These are phyloP conservation scores for Xylaria bambusicola DNA, from an alignment of 495 filamentous ascomycete genomes.

Conservation along the genomic window DNA sequence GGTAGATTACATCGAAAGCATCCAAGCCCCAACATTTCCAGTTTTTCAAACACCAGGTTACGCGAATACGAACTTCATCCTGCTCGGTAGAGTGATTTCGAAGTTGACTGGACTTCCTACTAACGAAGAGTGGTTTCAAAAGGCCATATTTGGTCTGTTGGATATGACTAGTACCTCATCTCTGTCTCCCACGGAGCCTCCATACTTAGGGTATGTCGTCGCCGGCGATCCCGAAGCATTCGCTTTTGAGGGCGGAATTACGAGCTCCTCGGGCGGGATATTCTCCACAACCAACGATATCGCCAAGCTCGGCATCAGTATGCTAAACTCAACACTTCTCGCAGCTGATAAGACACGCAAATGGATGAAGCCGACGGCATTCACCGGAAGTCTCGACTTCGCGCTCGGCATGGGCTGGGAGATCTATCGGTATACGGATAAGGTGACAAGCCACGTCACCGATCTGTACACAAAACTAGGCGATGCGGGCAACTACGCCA, in stretches of 20 bases:
- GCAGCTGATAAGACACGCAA: constrained; percentile 39
- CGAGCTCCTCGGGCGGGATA: constrained; percentile 27
- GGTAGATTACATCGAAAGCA: constrained; percentile 24
- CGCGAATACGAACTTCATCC: constrained; percentile 34
- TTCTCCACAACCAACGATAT: constrained; percentile 30
- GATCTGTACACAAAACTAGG: constrained; percentile 49
- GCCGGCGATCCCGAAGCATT: constrained; percentile 16
- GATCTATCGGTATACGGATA: constrained; percentile 39
- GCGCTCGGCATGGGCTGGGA: constrained; percentile 36
- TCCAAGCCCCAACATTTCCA: constrained; percentile 29
- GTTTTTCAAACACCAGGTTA: constrained; percentile 37
- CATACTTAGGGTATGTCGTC: constrained; percentile 27
- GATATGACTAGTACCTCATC: constrained; percentile 30
- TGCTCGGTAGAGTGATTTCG: constrained; percentile 36
- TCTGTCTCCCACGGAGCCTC: constrained; percentile 23
- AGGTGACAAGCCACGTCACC: constrained; percentile 24
- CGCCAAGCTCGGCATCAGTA: constrained; percentile 43
- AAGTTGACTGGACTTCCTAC: constrained; percentile 27
- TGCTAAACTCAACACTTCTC: constrained; percentile 49
- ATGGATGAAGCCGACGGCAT: constrained; percentile 53
- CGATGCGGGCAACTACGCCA: constrained; percentile 41
- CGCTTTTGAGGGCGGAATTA: constrained; percentile 16
- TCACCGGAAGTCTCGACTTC: constrained; percentile 40
- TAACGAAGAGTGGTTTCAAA: constrained; percentile 28
- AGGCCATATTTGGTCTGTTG: constrained; percentile 33